These are phyloP conservation scores for Quercus lobata DNA, from an alignment of 331 rosid genomes.

Conservation along the genomic window DNA sequence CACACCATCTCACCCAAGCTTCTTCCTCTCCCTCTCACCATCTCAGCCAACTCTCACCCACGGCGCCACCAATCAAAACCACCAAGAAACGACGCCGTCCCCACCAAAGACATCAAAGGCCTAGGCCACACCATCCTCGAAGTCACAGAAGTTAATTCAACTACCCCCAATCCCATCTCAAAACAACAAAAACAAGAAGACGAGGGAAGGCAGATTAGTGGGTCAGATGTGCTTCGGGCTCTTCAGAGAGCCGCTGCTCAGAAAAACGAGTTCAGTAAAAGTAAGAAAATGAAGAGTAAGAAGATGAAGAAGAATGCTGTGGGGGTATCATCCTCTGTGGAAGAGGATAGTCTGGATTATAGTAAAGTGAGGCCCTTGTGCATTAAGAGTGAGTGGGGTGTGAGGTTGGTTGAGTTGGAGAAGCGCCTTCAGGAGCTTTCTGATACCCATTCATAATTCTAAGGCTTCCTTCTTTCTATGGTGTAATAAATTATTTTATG, in stretches of 20 bases:
- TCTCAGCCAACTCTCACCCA: conserved; percentile 13
- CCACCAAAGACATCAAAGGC: conserved; percentile 22
- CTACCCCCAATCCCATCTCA: conserved; percentile 3
- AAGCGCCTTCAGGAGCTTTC: conserved; percentile 56
- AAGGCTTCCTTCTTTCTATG: background rate
- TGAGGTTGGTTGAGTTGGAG: conserved; percentile 48
- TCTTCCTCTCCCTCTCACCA: conserved; percentile 1
- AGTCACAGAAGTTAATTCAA: conserved; percentile 14
- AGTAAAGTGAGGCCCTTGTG: conserved; percentile 39
- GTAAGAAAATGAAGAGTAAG: conserved; percentile 19
- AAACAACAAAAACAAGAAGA: conserved; percentile 6
- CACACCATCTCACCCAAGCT: conserved; percentile 4
- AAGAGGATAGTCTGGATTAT: conserved; percentile 21
- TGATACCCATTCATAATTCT: conserved; percentile 43
- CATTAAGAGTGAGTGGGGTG: conserved; percentile 48
- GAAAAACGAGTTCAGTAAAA: conserved; percentile 19
- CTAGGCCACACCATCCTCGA: conserved; percentile 27
- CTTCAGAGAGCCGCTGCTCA: conserved; percentile 51
- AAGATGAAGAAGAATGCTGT: conserved; percentile 19
- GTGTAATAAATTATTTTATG: background rate
- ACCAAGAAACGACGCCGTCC: background rate
- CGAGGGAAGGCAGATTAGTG: conserved; percentile 40
- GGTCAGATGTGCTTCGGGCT: conserved; percentile 71
- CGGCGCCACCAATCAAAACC: conserved; percentile 13
- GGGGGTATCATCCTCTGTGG: conserved; percentile 29